Conservation (phyloP, 169 alveolate species). For the Plasmodium knowlesi region DNA sequence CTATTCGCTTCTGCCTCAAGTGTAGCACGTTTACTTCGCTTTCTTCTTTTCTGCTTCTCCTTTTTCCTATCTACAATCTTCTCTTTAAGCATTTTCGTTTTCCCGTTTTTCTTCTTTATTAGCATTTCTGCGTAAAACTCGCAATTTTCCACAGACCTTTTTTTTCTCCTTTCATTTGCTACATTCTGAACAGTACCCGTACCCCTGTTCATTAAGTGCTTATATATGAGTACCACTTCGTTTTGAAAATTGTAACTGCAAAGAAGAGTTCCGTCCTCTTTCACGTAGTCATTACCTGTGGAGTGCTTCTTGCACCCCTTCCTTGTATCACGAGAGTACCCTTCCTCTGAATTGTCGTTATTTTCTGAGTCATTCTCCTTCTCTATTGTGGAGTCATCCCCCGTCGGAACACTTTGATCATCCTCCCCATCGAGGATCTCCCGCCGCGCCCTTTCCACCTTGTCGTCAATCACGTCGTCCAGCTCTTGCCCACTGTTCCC, state of each 20-base stretch:
- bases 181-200: not conserved
- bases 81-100: constrained; percentile 12
- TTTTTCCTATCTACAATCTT: not conserved
- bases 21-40: not conserved
- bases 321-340: not conserved
- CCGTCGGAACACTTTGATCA: not conserved
- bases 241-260: constrained; percentile 29
- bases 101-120: constrained; percentile 31
- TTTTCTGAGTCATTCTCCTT: constrained; percentile 5
- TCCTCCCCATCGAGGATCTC: constrained; percentile 4
- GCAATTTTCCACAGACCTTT: not conserved
- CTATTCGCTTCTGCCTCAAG: not conserved
- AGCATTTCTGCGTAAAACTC: constrained; percentile 23
- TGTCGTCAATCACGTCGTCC: not conserved
- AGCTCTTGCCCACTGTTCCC: not conserved
- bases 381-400: not conserved
- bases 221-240: constrained; percentile 33
- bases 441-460: not conserved
- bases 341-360: not conserved
- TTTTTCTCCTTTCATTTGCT: not conserved
- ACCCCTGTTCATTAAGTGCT: constrained; percentile 4
- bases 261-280: not conserved
- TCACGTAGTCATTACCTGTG: not conserved
- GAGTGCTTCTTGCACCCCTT: not conserved
- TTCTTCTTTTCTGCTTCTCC: not conserved